These are phyloP conservation scores for Solanum pinnatisectum DNA, from an alignment of 257 asterid genomes.

Conservation along the genomic window DNA sequence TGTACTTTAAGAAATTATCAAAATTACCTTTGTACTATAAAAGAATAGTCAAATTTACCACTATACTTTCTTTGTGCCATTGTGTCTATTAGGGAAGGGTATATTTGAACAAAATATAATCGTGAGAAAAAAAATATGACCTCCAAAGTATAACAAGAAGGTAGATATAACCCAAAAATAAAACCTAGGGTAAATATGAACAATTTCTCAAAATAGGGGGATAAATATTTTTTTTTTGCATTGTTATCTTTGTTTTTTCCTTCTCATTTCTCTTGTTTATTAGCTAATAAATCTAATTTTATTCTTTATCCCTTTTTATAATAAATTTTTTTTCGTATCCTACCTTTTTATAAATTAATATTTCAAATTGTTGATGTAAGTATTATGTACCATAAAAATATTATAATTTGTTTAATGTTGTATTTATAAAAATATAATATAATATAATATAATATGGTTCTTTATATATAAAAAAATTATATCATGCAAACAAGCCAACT, in stretches of 20 bases:
- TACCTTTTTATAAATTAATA: background rate
- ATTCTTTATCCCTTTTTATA: background rate
- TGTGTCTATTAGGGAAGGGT: background rate
- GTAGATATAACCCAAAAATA: background rate
- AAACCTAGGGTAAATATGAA: background rate
- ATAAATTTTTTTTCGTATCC: background rate
- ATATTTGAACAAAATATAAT: background rate
- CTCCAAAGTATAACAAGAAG: background rate
- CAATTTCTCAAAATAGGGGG: background rate
- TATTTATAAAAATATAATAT: background rate
- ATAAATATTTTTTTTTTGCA: background rate
- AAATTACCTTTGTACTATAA: background rate
- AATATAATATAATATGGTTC: background rate
- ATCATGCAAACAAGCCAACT: background rate
- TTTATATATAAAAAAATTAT: background rate
- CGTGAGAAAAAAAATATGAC: background rate
- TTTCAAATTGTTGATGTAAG: background rate
- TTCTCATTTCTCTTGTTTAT: background rate
- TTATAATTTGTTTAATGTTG: background rate
- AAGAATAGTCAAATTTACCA: background rate
- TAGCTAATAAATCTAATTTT: background rate
- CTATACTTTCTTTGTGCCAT: background rate
- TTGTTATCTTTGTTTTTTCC: background rate
- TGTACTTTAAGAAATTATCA: background rate
- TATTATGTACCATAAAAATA: background rate